These are phyloP conservation scores for Thraustotheca clavata DNA, from an alignment of 352 stramenopile species.

Conservation along the genomic window DNA sequence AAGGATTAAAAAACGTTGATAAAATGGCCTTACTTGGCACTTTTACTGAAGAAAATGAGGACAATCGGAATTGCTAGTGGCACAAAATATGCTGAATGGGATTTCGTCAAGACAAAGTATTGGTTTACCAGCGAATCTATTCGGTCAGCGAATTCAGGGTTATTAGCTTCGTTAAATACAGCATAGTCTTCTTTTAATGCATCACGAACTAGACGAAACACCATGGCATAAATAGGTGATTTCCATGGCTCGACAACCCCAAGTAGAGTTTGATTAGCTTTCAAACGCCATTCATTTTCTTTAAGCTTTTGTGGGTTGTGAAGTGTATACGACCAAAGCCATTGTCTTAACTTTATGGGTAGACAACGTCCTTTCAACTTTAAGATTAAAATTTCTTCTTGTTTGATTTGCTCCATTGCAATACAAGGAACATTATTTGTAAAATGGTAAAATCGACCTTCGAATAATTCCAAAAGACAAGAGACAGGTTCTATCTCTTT, in stretches of 20 bases:
- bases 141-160: neutral
- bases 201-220: conserved; percentile 10
- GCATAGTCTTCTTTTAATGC: neutral
- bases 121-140: conserved; percentile 1
- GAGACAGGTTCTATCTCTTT: neutral
- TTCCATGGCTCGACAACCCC: neutral
- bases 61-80: neutral
- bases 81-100: neutral
- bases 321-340: conserved; percentile 6
- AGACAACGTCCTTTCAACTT: neutral
- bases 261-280: conserved; percentile 13
- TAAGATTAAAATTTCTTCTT: neutral
- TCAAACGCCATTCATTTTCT: conserved; percentile 3
- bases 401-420: neutral
- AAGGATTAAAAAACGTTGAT: neutral
- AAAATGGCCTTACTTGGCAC: neutral
- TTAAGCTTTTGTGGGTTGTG: neutral
- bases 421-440: too few species aligned
- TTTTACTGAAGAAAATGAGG: neutral
- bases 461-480: neutral
- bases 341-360: neutral
- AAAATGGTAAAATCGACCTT: too few species aligned
- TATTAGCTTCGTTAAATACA: neutral
- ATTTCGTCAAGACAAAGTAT: conserved; percentile 12
- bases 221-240: neutral